These are phyloP conservation scores for Penicillium angulare DNA, from an alignment of 495 filamentous ascomycete species.

Conservation along the genomic window DNA sequence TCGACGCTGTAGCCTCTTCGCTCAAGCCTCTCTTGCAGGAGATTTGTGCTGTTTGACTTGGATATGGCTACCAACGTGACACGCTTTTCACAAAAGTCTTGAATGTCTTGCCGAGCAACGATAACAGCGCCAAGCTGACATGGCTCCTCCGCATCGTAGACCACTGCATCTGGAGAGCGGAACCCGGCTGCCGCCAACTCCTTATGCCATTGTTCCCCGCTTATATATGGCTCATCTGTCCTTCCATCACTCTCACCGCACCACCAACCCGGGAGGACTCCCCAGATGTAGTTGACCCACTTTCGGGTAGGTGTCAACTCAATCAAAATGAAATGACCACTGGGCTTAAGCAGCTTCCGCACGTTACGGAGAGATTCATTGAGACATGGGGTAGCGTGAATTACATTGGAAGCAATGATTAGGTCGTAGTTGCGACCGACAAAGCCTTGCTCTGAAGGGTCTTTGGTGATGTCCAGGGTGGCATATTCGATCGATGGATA, in stretches of 20 bases:
- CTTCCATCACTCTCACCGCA: slow-evolving; percentile 30
- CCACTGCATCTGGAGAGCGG: slow-evolving; percentile 25
- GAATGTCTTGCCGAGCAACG: slow-evolving; percentile 18
- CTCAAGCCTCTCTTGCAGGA: not conserved
- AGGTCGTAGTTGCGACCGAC: slow-evolving; percentile 45
- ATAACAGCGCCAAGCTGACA: slow-evolving; percentile 33
- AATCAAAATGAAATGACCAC: slow-evolving; percentile 24
- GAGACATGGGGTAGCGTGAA: slow-evolving; percentile 49
- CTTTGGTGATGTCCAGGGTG: slow-evolving; percentile 35
- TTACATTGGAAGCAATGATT: slow-evolving; percentile 49
- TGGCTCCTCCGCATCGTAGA: slow-evolving; percentile 30
- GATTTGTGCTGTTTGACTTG: not conserved
- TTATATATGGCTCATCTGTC: slow-evolving; percentile 24
- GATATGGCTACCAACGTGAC: not conserved
- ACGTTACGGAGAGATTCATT: slow-evolving; percentile 39
- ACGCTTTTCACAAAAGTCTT: not conserved
- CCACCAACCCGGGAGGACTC: slow-evolving; percentile 38
- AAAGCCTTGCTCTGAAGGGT: slow-evolving; percentile 50
- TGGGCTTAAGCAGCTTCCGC: slow-evolving; percentile 24
- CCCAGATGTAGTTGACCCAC: slow-evolving; percentile 15
- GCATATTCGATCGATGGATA: slow-evolving; percentile 27
- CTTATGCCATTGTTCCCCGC: slow-evolving; percentile 25
- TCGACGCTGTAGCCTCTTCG: slow-evolving; percentile 10
- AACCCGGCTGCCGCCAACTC: slow-evolving; percentile 32
- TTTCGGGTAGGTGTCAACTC: slow-evolving; percentile 14